A percentile compares a stretch with the other conserved stretches of the same genome.
Evolutionary conservation across 1,284 basidiomycete genomes (phyloP).

Genomic region (Neotropicomus parvogracilis): DNA sequence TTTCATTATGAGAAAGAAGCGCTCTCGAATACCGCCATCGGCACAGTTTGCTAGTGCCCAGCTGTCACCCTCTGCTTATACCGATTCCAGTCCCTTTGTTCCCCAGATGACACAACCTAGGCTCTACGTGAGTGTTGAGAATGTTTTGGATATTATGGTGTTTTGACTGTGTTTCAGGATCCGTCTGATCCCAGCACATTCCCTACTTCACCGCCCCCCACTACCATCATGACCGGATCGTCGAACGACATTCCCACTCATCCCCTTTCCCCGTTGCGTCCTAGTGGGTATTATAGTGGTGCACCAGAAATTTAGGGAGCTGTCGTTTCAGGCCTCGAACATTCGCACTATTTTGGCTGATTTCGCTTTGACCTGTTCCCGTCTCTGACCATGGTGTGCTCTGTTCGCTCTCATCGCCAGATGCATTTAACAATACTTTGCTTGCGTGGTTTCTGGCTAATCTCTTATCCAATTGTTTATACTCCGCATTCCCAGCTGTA

Average conservation of each 20-base stretch:
- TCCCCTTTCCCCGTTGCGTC: constrained; percentile 10
- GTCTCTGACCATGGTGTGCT: neutral
- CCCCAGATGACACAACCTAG: constrained; percentile 27
- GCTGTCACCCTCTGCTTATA: constrained; percentile 4
- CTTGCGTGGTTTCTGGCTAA: neutral
- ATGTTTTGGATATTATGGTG: neutral
- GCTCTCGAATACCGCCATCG: constrained; percentile 16
- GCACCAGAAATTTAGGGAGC: constrained; percentile 25
- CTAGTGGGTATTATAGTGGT: constrained; percentile 27
- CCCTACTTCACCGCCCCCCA: constrained; percentile 23
- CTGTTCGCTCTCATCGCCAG: neutral
- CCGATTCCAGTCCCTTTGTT: constrained; percentile 10
- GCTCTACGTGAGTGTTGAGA: constrained; percentile 28
- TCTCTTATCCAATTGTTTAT: no score
- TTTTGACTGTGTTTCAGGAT: constrained; percentile 22
- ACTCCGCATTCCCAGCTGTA: no score
- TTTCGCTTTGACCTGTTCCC: neutral
- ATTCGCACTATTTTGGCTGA: no score
- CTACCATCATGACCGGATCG: constrained; percentile 14
- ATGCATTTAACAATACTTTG: neutral
- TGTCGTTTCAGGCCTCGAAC: neutral
- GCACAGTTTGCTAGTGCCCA: constrained; percentile 6
- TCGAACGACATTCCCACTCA: constrained; percentile 13
- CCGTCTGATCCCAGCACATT: constrained; percentile 35
- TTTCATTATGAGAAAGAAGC: constrained; percentile 30